Conservation (phyloP, 305 asterid species). For the Fraxinus velutina region DNA sequence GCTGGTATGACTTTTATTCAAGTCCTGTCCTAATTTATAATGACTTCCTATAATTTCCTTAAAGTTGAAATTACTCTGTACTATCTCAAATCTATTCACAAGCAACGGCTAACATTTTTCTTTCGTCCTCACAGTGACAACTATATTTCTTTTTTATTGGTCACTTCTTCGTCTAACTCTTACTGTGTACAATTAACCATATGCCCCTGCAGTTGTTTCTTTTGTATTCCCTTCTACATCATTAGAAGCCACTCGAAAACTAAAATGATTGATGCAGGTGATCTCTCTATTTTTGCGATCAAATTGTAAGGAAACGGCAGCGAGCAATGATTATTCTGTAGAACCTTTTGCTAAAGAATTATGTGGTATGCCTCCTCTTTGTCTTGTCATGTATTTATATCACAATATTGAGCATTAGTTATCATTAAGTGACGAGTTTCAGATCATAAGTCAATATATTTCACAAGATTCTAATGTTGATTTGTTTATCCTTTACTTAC, state of each 20-base stretch:
- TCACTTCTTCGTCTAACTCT: neutral
- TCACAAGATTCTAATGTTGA: neutral
- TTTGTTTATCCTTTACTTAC: neutral
- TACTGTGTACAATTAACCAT: neutral
- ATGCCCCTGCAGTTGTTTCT: slow-evolving; percentile 8
- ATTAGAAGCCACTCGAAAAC: slow-evolving; percentile 13
- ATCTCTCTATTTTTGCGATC: slow-evolving; percentile 74
- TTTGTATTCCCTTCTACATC: slow-evolving; percentile 13
- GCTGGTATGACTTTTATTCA: slow-evolving; percentile 2
- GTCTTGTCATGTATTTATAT: slow-evolving; percentile 21
- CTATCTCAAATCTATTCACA: slow-evolving; percentile 4
- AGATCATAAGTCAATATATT: slow-evolving; percentile 1
- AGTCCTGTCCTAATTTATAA: slow-evolving; percentile 4
- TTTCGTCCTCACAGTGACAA: neutral
- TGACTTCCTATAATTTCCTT: neutral
- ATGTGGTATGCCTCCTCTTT: slow-evolving; percentile 48
- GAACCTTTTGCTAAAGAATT: slow-evolving; percentile 44
- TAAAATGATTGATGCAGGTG: slow-evolving; percentile 56
- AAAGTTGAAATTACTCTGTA: slow-evolving; percentile 5
- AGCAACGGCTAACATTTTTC: neutral
- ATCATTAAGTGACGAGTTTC: slow-evolving; percentile 20
- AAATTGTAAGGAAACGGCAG: slow-evolving; percentile 41
- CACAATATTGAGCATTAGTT: slow-evolving; percentile 15
- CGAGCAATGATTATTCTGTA: slow-evolving; percentile 38
- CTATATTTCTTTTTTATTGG: neutral